Conservation (phyloP, 352 stramenopile genomes). For the Phytophthora constricta region DNA sequence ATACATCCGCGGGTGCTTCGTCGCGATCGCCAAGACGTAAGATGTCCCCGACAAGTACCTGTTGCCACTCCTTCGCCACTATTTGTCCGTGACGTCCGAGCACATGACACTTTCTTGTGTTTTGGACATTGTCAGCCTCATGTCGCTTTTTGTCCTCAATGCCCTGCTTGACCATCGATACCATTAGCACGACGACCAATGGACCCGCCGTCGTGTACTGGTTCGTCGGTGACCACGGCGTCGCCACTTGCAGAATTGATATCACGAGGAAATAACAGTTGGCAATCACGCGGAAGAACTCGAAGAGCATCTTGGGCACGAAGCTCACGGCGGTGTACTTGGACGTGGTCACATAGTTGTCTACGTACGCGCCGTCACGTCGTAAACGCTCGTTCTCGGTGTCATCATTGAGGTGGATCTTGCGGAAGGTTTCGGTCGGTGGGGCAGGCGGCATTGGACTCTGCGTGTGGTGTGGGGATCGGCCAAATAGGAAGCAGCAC, state of each 20-base stretch:
- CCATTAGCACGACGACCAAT: conserved; percentile 73
- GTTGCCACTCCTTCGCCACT: conserved; percentile 68
- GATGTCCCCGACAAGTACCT: conserved; percentile 79
- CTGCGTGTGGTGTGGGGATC: not conserved
- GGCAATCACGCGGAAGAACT: conserved; percentile 94
- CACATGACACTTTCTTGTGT: conserved; percentile 61
- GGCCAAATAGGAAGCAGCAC: not conserved
- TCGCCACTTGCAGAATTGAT: conserved; percentile 91
- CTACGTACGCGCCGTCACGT: conserved; percentile 44
- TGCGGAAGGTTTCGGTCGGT: conserved; percentile 50
- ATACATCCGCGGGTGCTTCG: conserved; percentile 68
- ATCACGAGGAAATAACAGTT: conserved; percentile 97
- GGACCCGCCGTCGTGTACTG: conserved; percentile 79
- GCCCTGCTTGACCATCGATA: conserved; percentile 83
- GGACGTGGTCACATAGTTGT: conserved; percentile 88
- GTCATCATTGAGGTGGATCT: conserved; percentile 66
- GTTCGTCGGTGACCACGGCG: conserved; percentile 72
- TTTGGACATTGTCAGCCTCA: conserved; percentile 68
- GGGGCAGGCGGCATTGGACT: conserved; percentile 13
- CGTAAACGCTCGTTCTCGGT: conserved; percentile 64
- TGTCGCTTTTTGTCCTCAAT: conserved; percentile 84
- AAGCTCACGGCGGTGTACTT: conserved; percentile 96
- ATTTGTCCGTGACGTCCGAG: conserved; percentile 46
- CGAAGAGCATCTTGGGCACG: conserved; percentile 92
- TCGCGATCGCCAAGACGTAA: conserved; percentile 60